These are phyloP conservation scores for Cyclostephanos invisitatus DNA, from an alignment of 108 stramenopile species.

Conservation along the genomic window DNA sequence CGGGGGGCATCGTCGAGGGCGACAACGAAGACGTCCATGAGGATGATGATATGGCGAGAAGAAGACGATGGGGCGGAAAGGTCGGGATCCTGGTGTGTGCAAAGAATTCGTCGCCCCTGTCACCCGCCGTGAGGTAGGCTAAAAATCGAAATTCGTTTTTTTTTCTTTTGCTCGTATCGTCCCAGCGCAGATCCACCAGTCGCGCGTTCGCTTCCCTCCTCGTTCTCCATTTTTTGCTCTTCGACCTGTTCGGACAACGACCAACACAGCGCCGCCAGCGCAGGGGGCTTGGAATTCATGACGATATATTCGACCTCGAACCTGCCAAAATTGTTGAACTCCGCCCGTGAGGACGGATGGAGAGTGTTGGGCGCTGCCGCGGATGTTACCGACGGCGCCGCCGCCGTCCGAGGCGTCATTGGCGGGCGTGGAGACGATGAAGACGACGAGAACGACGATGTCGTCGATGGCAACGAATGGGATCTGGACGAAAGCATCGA, in stretches of 20 bases:
- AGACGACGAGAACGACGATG: conserved; percentile 12
- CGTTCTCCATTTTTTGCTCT: no score
- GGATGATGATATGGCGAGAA: not conserved
- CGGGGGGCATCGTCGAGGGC: conserved; percentile 24
- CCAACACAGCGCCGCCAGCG: conserved; percentile 82
- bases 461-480: conserved; percentile 10
- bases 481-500: not conserved
- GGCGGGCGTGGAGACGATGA: not conserved
- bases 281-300: conserved; percentile 83
- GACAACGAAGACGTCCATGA: conserved; percentile 8
- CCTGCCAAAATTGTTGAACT: conserved; percentile 76
- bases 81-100: conserved; percentile 77
- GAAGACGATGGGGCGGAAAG: not conserved
- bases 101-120: conserved; percentile 88
- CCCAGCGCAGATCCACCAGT: not conserved
- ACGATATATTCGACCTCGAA: conserved; percentile 77
- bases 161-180: not conserved
- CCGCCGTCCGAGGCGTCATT: conserved; percentile 7
- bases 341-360: conserved; percentile 86
- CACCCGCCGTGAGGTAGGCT: conserved; percentile 58
- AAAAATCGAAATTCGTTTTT: not conserved
- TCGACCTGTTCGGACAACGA: no score
- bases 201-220: no score
- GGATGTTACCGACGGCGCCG: conserved; percentile 48
- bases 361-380: conserved; percentile 85